Evolutionary conservation across 2,329 filamentous ascomycete genomes (phyloP).

Genomic region (Diatrype stigma): DNA sequence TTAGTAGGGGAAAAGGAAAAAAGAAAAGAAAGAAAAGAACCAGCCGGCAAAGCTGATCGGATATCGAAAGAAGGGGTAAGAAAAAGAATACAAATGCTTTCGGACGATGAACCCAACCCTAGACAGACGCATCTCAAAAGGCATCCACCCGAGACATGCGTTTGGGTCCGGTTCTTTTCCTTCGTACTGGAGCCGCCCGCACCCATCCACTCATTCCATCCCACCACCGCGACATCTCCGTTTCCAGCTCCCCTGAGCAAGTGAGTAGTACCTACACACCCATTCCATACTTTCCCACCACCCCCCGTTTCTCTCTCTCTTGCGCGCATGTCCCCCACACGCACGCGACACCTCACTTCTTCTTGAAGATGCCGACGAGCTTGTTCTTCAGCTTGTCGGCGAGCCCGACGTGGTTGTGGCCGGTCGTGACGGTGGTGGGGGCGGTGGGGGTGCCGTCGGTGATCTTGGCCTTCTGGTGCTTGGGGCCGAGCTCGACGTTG

Average conservation of each 20-base stretch:
- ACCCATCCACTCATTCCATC: not conserved
- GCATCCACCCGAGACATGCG: not conserved
- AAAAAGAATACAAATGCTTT: not conserved
- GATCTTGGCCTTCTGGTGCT: conserved; percentile 19
- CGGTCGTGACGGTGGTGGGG: conserved; percentile 16
- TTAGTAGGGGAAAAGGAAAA: not conserved
- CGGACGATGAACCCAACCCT: not conserved
- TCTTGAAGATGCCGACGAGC: conserved; percentile 48
- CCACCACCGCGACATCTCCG: no score
- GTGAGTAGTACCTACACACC: no score
- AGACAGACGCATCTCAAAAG: not conserved
- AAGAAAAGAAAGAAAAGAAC: conserved; percentile 6
- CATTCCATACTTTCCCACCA: not conserved
- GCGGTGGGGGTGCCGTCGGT: conserved; percentile 26
- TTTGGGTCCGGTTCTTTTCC: no score
- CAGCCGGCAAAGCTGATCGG: conserved; percentile 6
- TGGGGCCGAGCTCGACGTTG: conserved; percentile 43
- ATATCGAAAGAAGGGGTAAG: conserved; percentile 11
- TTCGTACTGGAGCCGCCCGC: not conserved
- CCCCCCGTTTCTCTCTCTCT: not conserved
- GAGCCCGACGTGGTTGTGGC: conserved; percentile 34
- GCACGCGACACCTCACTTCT: conserved; percentile 22
- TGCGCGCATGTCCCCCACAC: not conserved
- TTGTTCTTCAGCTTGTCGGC: conserved; percentile 57
- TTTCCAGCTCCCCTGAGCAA: no score